Evolutionary conservation across 2,329 filamentous ascomycete genomes (phyloP), one percentile per base, ranked within the genome.

Genomic region (Myriosclerotinia curreyana): DNA sequence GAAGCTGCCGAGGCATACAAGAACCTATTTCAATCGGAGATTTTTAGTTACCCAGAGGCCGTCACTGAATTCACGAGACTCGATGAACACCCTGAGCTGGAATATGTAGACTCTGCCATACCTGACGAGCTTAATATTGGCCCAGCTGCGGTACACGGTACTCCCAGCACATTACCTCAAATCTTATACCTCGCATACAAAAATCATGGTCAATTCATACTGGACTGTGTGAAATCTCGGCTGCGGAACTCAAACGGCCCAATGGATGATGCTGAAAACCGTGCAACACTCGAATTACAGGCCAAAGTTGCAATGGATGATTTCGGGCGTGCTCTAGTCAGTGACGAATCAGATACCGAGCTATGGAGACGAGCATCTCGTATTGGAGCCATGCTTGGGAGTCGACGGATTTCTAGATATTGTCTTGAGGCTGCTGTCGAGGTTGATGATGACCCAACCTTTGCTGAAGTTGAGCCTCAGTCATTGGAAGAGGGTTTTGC

Each of bases 171-270:
- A 56, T 79, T 98, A 12, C 88, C 91, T 0, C 93, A 97, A 73
- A 92, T 96, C 14, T 82, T 98, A 25, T 97, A 96, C 72, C 83
- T 99, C 9, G 90, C 94, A 1, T 92, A 96, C 80, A 99, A 98
- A 76, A 99, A 98, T 71, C 88, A 94, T 77, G 95, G 92, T 50
- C 91, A 98, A 73, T 97, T 96, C 73, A 80, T 89, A 65, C 80
- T 99, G n/a, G 94, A 99, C 74, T 80, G 78, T 65, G 84, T 89
- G 69, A 86, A 81, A 70, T 78, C 84, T 75, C 81, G 77, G 51
- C 68, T 82, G 22, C 70, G 77, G 54, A 75, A 79, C 14, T 78
- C 77, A 38, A 67, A 70, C 3, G 66, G 71, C 12, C 60, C 38
- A 25, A 60, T 59, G 22, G 66, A 70, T 5, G 69, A 74, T 9